Base-by-base conservation (phyloP, 192 early-diverging fungal genomes). In the Coemansia sp. region DNA sequence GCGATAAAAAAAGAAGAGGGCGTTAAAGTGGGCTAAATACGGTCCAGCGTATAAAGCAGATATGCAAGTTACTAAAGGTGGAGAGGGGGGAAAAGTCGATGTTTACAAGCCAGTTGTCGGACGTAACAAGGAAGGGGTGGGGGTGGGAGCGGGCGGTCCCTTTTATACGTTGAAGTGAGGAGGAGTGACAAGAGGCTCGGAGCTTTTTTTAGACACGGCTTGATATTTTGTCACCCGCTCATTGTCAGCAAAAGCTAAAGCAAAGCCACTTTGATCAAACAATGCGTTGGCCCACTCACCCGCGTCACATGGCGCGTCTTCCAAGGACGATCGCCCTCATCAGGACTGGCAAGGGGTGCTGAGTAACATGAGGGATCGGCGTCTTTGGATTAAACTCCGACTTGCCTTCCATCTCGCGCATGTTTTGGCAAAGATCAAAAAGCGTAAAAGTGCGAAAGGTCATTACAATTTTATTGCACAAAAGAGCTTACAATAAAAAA, bases 21-120 rank as follows among this genome's bases (percentile, higher is more conserved):
- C 24, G 51, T 55, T 29, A 55, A n/a, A 13, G 27, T 12, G 51
- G n/a, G 51, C 51, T 55, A 55, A 31, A 55, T 55, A 55, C 51
- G 51, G 51, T 31, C 51, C 51, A 55, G 51, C 51, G 51, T 55
- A 55, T 27, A 13, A 15, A 55, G 51, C 51, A 24, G 51, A 27
- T 31, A 31, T 55, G 27, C 51, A 29, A 13, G 24, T 4, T 15
- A 55, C 22, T 13, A 24, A 51, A n/a, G 8, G 20, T 9, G 20
- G 22, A 24, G 19, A 24, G 22, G 9, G 3, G 11, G 51, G 11
- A 15, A 55, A 2, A 9, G 10, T 8, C 13, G 51, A 1, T 34
- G 32, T 34, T 34, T 34, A 34, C 32, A 34, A 34, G 51, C 9
- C 22, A 55, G 11, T 27, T 31, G 27, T 11, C 51, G 12, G 2